A percentile compares a stretch with the other conserved stretches of the same genome.
Evolutionary conservation across 139 green algal genomes (phyloP).

Genomic region (Chlamydomonas sphaeroides): DNA sequence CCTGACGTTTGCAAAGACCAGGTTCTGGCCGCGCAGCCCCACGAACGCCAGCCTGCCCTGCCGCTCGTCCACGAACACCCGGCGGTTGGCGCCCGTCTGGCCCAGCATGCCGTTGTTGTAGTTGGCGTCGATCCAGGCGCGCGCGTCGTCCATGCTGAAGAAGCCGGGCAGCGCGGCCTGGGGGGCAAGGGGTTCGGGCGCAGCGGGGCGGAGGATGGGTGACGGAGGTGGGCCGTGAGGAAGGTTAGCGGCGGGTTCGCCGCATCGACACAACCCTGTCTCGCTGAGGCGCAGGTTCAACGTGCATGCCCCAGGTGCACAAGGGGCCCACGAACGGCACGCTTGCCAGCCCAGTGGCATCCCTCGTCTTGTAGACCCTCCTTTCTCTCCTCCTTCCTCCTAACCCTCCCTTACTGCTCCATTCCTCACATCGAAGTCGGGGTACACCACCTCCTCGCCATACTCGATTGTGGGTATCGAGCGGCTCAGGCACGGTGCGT

Average conservation of each 20-base stretch:
- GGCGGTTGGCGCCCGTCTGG: conserved; percentile 13
- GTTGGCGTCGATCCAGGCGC: neutral
- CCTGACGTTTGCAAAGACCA: conserved; percentile 31
- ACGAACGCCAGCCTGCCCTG: conserved; percentile 3
- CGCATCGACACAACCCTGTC: too few species aligned
- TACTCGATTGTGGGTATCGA: neutral
- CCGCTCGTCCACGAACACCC: neutral
- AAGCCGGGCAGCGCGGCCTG: conserved; percentile 25
- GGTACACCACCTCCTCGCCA: conserved; percentile 37
- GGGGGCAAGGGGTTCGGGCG: neutral
- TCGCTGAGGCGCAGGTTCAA: too few species aligned
- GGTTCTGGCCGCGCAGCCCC: conserved; percentile 22
- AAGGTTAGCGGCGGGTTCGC: too few species aligned
- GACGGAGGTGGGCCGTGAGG: too few species aligned
- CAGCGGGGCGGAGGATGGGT: neutral
- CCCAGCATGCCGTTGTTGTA: neutral
- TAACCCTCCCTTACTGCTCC: neutral
- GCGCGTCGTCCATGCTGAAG: neutral
- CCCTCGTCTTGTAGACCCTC: too few species aligned
- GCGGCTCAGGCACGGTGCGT: conserved; percentile 1
- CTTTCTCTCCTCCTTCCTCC: too few species aligned
- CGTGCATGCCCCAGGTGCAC: too few species aligned
- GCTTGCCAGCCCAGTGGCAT: too few species aligned
- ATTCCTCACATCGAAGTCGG: conserved; percentile 20
- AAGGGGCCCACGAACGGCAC: too few species aligned